Evolutionary conservation across 495 filamentous ascomycete genomes (phyloP), one percentile per base, ranked within the genome.

Genomic region (Evernia prunastri): DNA sequence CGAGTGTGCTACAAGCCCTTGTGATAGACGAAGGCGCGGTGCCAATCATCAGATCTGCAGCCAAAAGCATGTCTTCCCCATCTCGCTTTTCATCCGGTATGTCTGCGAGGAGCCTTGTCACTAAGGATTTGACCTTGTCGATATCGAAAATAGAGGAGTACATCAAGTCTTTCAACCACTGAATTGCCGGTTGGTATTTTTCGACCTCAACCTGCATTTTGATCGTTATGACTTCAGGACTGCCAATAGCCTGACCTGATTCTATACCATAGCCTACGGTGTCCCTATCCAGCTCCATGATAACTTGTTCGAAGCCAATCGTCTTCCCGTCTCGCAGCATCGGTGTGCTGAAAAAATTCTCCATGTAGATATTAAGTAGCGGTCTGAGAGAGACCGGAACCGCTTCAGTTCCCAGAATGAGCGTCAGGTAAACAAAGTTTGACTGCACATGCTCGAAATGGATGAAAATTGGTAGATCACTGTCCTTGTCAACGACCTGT

Each of bases 361-460:
- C 89, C 33, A 87, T 84, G 72, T 92, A 97, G 29, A 97, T 79
- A 1, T 89, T 78, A 18, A 97, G 75, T 15, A 99, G 78, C 13
- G 94, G 95, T 72, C 90, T 89, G 58, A 88, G 80, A 61, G 89
- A 80, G 7, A 87, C 78, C 0, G 91, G 88, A 0, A 96, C 78
- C 27, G 84, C 77, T 20, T 84, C 84, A 3, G 91, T 93, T 56
- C 89, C 89, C 42, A 97, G 73, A 47, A 96, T 80, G 23, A 96
- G 73, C 12, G 82, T 86, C 17, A 97, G 75, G 64, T 90, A 86
- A 51, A 96, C 91, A 71, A 99, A 99, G 68, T 89, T 93, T 53
- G 89, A 92, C 39, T 86, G 84, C 39, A 96, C 88, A 68, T 96
- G 84, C 77, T 99, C 94, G 68, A 94, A 99, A 75, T 99, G 95